Evolutionary conservation across 2,329 filamentous ascomycete species (phyloP).

Genomic region (Alternaria gaisen): DNA sequence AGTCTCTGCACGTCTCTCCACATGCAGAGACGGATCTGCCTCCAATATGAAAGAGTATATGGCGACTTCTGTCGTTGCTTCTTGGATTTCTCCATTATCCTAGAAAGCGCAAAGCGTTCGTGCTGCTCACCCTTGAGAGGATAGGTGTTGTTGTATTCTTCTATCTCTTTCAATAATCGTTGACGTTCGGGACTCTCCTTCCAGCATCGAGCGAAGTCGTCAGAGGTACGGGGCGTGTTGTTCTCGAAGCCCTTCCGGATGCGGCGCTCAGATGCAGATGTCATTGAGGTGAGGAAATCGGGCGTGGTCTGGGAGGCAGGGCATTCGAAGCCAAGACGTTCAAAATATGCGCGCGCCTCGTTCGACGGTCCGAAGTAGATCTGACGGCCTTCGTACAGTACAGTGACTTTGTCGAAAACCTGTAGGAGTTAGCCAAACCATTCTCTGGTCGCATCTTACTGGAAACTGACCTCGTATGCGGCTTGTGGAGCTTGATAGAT

Average conservation of each 20-base stretch:
- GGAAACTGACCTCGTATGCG: slow-evolving; percentile 64
- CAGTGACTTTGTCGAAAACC: slow-evolving; percentile 29
- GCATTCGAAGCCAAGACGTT: slow-evolving; percentile 69
- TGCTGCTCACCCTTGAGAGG: slow-evolving; percentile 53
- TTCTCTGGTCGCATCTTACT: slow-evolving; percentile 36
- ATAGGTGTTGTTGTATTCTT: slow-evolving; percentile 57
- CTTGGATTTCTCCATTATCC: slow-evolving; percentile 57
- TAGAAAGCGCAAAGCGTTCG: slow-evolving; percentile 39
- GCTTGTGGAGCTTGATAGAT: slow-evolving; percentile 61
- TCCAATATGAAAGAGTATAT: slow-evolving; percentile 57
- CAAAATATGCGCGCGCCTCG: slow-evolving; percentile 71
- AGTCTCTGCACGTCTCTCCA: slow-evolving; percentile 9
- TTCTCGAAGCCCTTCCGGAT: slow-evolving; percentile 51
- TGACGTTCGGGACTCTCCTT: slow-evolving; percentile 50
- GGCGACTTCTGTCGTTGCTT: slow-evolving; percentile 64
- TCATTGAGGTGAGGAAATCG: slow-evolving; percentile 79
- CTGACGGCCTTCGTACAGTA: slow-evolving; percentile 67
- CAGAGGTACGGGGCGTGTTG: slow-evolving; percentile 52
- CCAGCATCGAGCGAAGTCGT: slow-evolving; percentile 61
- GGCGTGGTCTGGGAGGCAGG: slow-evolving; percentile 66
- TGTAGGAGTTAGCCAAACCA: neutral
- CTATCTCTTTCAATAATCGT: slow-evolving; percentile 53
- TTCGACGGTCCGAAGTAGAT: slow-evolving; percentile 72
- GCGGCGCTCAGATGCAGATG: slow-evolving; percentile 49
- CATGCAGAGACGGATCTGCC: slow-evolving; percentile 14